These are phyloP conservation scores for Candida coquimbonensis DNA, from an alignment of 805 yeast genomes.

Conservation along the genomic window DNA sequence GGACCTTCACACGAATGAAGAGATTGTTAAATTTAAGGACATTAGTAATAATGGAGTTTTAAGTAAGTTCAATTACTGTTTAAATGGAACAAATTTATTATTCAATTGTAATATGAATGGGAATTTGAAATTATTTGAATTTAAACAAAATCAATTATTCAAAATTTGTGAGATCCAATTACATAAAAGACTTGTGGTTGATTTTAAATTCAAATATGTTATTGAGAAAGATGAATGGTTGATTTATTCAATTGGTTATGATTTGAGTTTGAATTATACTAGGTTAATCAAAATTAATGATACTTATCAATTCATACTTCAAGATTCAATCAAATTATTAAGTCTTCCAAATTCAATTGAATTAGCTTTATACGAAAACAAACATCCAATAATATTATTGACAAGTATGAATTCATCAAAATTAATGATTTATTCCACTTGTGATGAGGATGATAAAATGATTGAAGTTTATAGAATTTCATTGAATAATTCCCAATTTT, in stretches of 20 bases:
- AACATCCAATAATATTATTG: constrained; percentile 37
- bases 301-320: background rate
- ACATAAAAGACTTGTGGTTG: constrained; percentile 34
- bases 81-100: constrained; percentile 22
- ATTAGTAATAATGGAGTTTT: constrained; percentile 20
- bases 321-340: constrained; percentile 27
- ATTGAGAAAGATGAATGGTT: constrained; percentile 22
- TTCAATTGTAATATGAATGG: constrained; percentile 52
- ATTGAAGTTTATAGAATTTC: constrained; percentile 42
- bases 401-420: constrained; percentile 57
- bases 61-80: constrained; percentile 28
- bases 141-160: constrained; percentile 7
- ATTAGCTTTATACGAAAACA: constrained; percentile 18
- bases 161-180: constrained; percentile 21
- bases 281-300: constrained; percentile 19
- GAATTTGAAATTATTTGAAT: constrained; percentile 23
- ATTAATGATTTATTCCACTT: constrained; percentile 31
- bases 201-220: constrained; percentile 20
- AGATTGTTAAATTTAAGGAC: constrained; percentile 3
- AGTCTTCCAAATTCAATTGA: constrained; percentile 50
- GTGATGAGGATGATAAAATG: constrained; percentile 13
- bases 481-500: constrained; percentile 67
- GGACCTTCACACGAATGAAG: constrained; percentile 8
- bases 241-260: constrained; percentile 57
- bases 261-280: constrained; percentile 36